Base-by-base conservation (phyloP, 257 asterid species). In the Salvia splendens region DNA sequence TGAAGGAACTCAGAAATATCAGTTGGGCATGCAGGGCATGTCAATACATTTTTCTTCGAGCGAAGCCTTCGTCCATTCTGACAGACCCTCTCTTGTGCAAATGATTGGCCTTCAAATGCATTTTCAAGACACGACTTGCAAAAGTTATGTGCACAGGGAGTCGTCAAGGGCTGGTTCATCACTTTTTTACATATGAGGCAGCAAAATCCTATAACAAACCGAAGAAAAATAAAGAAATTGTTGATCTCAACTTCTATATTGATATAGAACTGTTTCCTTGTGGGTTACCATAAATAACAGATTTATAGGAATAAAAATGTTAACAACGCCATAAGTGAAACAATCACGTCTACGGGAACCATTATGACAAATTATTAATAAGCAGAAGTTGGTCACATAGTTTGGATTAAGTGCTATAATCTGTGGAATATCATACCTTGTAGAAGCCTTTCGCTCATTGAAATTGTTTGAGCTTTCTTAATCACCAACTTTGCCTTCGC, bases 81-180 rank as follows among this genome's bases (percentile, higher is more conserved):
- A 71, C 96, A 84, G 69, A 69, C 76, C 79, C 96, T 84, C 73
- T 89, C 94, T 61, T 77, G 82, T 5, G 71, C 12, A 61, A 79
- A 89, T 5, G 90, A 42, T 77, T 85, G 84, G 12, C 98, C 98
- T 48, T 79, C 74, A 79, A 92, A 92, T 57, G 84, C 81, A 4
- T 70, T 70, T 73, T 89, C 91, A 46, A 92, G 79, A 57, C 96
- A 89, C 12, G 78, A 63, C 81, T 85, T 87, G 63, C 96, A 92
- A 47, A 85, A 92, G 83, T 89, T 89, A 63, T 92, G 96, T 65
- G 87, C 95, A 65, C 96, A 89, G 6, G 95, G 95, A 8, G 95
- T 89, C 2, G 96, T 87, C 10, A 89, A 75, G 2, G 96, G 98
- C 8, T 62, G 83, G 41, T 67, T 79, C 84, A 92, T 75, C 79